phyloP scores from a whole-genome alignment of 148 eudicot species.

The Nepenthes mirabilis region DNA sequence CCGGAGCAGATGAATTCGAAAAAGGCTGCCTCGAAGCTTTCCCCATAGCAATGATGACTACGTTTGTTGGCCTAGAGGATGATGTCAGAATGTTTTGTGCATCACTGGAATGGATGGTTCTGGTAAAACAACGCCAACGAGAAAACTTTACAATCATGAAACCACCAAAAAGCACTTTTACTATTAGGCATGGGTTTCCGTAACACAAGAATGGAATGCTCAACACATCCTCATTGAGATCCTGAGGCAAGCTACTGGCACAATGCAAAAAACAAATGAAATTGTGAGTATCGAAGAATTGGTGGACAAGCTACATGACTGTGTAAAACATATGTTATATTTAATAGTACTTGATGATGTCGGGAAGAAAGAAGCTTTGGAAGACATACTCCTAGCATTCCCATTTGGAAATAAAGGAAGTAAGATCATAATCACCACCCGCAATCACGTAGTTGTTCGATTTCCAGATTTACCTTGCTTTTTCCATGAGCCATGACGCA shows the following conservation, averaged over 20 bases:
- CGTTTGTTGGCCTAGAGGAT: constrained; percentile 11
- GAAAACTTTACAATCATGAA: constrained; percentile 9
- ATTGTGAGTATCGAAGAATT: neutral
- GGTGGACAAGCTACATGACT: neutral
- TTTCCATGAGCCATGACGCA: constrained; percentile 3
- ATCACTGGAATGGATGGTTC: constrained; percentile 26
- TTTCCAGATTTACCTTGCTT: neutral
- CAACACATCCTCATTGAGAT: constrained; percentile 1
- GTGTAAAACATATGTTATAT: neutral
- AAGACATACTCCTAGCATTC: constrained; percentile 2
- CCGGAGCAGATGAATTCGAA: no score
- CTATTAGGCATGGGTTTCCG: constrained; percentile 13
- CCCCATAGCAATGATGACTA: neutral
- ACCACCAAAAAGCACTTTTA: constrained; percentile 1
- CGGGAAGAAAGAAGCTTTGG: constrained; percentile 4
- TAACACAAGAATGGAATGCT: constrained; percentile 5
- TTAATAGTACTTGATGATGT: constrained; percentile 12
- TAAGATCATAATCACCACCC: constrained; percentile 19
- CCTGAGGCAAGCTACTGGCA: neutral
- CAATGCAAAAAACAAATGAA: no score
- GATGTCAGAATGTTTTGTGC: neutral
- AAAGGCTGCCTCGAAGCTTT: no score
- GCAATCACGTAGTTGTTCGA: neutral
- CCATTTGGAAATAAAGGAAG: constrained; percentile 4
- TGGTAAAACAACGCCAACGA: constrained; percentile 19